Conservation (phyloP, 495 filamentous ascomycete genomes). For the Haplographium delicatum region DNA sequence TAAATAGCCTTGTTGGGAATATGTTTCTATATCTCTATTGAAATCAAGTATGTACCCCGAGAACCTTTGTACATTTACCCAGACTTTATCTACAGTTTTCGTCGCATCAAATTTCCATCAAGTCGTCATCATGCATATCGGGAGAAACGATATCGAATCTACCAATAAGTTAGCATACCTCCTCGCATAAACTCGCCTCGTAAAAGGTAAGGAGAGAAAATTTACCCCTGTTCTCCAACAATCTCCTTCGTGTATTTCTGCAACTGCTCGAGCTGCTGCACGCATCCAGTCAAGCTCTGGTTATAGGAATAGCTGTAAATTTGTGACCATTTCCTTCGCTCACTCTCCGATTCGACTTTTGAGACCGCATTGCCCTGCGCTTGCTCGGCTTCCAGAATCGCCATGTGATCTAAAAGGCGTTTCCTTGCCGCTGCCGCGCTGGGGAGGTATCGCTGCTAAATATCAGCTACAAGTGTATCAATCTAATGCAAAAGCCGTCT, state of each 20-base stretch:
- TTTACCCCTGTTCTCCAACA: constrained; percentile 44
- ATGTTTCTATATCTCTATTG: no score
- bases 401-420: constrained; percentile 45
- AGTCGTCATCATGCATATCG: no score
- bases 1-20: no score
- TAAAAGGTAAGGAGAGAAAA: not conserved
- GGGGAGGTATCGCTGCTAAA: constrained; percentile 51
- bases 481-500: no score
- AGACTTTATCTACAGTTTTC: no score
- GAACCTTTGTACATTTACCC: no score
- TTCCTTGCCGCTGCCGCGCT: constrained; percentile 46
- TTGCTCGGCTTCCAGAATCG: constrained; percentile 36
- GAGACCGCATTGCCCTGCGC: constrained; percentile 23
- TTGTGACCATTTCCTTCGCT: constrained; percentile 37
- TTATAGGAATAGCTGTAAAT: constrained; percentile 46
- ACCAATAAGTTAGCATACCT: no score
- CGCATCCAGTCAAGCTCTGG: constrained; percentile 51
- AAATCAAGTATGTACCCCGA: no score
- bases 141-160: no score
- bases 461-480: no score
- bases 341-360: constrained; percentile 21
- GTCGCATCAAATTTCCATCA: no score
- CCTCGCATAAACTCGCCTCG: no score
- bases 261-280: constrained; percentile 45
- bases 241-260: constrained; percentile 50